Conservation (phyloP, 1,139 yeast genomes). For the Taphrina deformans region DNA sequence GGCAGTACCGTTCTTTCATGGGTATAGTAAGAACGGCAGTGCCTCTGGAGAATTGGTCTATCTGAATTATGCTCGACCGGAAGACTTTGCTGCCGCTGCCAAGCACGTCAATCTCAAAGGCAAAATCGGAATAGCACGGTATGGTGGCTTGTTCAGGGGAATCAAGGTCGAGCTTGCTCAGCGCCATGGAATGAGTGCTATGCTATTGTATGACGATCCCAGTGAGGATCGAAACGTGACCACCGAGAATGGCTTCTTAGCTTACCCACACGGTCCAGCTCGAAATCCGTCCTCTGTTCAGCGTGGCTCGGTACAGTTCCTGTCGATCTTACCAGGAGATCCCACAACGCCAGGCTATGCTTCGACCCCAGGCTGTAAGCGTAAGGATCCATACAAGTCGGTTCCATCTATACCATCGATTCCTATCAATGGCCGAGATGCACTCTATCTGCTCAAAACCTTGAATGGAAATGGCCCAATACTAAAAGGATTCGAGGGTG, state of each 20-base stretch:
- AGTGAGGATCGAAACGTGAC: slow-evolving; percentile 59
- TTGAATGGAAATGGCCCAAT: slow-evolving; percentile 58
- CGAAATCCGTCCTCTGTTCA: slow-evolving; percentile 70
- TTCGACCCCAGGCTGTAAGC: slow-evolving; percentile 56
- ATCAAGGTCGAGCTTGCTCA: slow-evolving; percentile 69
- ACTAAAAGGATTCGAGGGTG: slow-evolving; percentile 53
- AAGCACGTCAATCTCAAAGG: slow-evolving; percentile 54
- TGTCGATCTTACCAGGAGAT: slow-evolving; percentile 79
- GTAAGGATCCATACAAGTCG: slow-evolving; percentile 52
- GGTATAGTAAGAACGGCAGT: slow-evolving; percentile 68
- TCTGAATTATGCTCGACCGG: slow-evolving; percentile 61
- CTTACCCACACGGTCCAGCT: slow-evolving; percentile 70
- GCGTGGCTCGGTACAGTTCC: slow-evolving; percentile 79
- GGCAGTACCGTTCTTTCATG: slow-evolving; percentile 58
- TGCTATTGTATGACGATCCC: slow-evolving; percentile 65
- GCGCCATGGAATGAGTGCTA: slow-evolving; percentile 62
- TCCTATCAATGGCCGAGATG: slow-evolving; percentile 62
- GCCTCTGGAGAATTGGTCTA: slow-evolving; percentile 60
- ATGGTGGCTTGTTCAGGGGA: slow-evolving; percentile 64
- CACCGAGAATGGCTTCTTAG: slow-evolving; percentile 54
- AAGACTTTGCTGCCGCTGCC: slow-evolving; percentile 56
- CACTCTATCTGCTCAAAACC: slow-evolving; percentile 56
- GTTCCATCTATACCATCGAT: slow-evolving; percentile 65
- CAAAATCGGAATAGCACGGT: slow-evolving; percentile 51
- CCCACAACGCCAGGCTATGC: slow-evolving; percentile 87